phyloP scores from a whole-genome alignment of 1,139 yeast genomes.

The Yamadazyma trypodendri region DNA sequence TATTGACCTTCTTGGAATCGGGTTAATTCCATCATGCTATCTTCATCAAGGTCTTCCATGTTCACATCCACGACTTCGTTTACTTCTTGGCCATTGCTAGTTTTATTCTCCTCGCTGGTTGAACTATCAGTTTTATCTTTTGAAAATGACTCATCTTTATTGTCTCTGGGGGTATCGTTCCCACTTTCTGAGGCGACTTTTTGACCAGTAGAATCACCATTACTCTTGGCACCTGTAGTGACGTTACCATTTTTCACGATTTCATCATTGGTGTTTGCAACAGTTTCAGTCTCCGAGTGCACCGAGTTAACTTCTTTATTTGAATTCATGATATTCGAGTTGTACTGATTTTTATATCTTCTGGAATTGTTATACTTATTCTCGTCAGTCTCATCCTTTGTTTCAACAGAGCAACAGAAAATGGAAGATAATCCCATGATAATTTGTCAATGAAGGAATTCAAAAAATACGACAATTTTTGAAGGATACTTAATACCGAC shows the following conservation, averaged over 20 bases:
- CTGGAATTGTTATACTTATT: constrained; percentile 16
- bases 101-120: constrained; percentile 7
- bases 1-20: constrained; percentile 69
- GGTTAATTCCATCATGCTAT: constrained; percentile 25
- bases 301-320: constrained; percentile 4
- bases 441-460: neutral
- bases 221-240: neutral
- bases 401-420: constrained; percentile 41
- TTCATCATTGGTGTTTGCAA: constrained; percentile 32
- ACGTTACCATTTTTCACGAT: neutral
- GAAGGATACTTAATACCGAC: neutral
- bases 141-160: constrained; percentile 7
- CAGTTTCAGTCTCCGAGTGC: constrained; percentile 6
- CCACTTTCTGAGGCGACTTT: constrained; percentile 9
- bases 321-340: constrained; percentile 1
- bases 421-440: constrained; percentile 25
- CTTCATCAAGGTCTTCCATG: constrained; percentile 17
- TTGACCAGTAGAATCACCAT: constrained; percentile 2
- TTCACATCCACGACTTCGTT: constrained; percentile 19
- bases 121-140: constrained; percentile 1
- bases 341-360: neutral
- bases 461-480: neutral
- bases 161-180: constrained; percentile 11
- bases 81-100: constrained; percentile 21
- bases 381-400: constrained; percentile 37